A percentile compares a stretch with the other conserved stretches of the same genome.
Conservation (phyloP, 1,284 basidiomycete species). For the Singerocomus inundabilis region DNA sequence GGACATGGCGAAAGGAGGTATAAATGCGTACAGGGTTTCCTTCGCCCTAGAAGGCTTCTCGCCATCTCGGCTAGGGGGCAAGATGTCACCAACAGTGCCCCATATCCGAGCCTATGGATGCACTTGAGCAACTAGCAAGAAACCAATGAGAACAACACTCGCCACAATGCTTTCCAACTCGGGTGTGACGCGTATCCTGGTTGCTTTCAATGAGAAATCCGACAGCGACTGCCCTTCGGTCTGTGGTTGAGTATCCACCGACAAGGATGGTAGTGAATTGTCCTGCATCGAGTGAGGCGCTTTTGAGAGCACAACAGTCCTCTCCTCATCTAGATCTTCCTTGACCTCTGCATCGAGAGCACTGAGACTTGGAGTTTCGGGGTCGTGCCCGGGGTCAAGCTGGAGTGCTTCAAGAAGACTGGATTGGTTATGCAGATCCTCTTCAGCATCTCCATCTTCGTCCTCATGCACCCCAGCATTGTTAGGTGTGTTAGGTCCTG, state of each 20-base stretch:
- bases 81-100: conserved; percentile 59
- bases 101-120: conserved; percentile 60
- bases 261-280: conserved; percentile 5
- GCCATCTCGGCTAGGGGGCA: conserved; percentile 51
- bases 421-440: conserved; percentile 12
- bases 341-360: conserved; percentile 16
- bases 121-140: background rate
- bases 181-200: conserved; percentile 45
- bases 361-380: conserved; percentile 1
- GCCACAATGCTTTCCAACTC: conserved; percentile 64
- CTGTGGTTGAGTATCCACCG: conserved; percentile 4
- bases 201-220: conserved; percentile 21
- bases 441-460: conserved; percentile 2
- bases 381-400: conserved; percentile 5
- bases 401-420: conserved; percentile 10
- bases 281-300: conserved; percentile 10
- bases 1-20: background rate
- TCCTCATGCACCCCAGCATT: background rate
- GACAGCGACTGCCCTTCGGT: conserved; percentile 9
- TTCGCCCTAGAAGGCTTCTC: conserved; percentile 52
- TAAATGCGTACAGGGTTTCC: conserved; percentile 58
- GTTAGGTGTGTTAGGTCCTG: conserved; percentile 10
- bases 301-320: conserved; percentile 33
- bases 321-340: conserved; percentile 29
- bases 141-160: conserved; percentile 25